A percentile compares a stretch with the other conserved stretches of the same genome.
Evolutionary conservation across 352 stramenopile species (phyloP).

Genomic region (Blastocystis sp.): DNA sequence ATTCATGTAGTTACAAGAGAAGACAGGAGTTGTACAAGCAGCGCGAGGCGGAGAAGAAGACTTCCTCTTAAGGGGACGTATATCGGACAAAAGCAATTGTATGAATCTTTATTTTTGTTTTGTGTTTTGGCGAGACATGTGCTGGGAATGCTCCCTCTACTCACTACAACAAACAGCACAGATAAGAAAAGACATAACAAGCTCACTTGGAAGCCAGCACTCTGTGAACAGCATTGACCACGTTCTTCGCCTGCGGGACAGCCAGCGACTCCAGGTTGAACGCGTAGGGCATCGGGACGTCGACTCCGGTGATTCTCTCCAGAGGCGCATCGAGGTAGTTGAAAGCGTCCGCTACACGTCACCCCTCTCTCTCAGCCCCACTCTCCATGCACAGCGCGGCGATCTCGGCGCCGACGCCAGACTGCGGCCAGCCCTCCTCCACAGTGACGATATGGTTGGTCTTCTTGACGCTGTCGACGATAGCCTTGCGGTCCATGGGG

Average conservation of each 20-base stretch:
- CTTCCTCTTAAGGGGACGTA: background rate
- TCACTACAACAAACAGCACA: conserved; percentile 27
- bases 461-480: conserved; percentile 94
- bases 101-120: background rate
- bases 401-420: conserved; percentile 89
- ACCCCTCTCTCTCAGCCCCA: conserved; percentile 45
- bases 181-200: conserved; percentile 22
- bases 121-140: too few species aligned
- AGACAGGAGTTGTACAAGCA: conserved; percentile 20
- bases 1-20: conserved; percentile 23
- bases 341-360: conserved; percentile 76
- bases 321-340: conserved; percentile 95
- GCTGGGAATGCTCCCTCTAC: too few species aligned
- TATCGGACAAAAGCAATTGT: conserved; percentile 1
- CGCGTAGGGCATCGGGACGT: conserved; percentile 96
- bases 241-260: conserved; percentile 83
- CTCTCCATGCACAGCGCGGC: conserved; percentile 89
- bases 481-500: conserved; percentile 86
- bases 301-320: conserved; percentile 87
- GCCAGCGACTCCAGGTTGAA: conserved; percentile 84
- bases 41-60: background rate
- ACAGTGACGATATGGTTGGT: conserved; percentile 89
- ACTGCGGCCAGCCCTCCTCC: conserved; percentile 78
- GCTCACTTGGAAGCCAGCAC: conserved; percentile 42
- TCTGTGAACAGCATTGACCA: conserved; percentile 80